Conservation (phyloP, 2,329 filamentous ascomycete genomes). For the Piedraia hortae region DNA sequence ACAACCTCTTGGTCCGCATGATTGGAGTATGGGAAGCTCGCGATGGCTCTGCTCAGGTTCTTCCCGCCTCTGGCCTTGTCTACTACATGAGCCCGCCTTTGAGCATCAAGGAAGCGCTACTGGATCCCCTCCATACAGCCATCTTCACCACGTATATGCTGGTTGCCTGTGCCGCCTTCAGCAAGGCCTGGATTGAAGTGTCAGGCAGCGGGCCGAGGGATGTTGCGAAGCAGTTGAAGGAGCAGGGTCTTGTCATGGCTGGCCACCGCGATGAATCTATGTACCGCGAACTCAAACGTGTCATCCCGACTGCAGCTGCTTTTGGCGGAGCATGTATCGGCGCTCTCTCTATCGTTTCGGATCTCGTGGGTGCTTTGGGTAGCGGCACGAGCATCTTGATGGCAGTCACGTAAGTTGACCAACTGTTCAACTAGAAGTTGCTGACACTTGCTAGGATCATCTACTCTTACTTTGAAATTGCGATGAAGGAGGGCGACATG, state of each 20-base stretch:
- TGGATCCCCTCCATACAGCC: slow-evolving; percentile 88
- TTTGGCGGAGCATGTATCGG: slow-evolving; percentile 98
- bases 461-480: slow-evolving; percentile 70
- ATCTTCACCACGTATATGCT: slow-evolving; percentile 97
- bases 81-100: slow-evolving; percentile 99
- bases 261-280: slow-evolving; percentile 98
- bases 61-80: slow-evolving; percentile 72
- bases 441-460: slow-evolving; percentile 1
- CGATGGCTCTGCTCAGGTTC: slow-evolving; percentile 86
- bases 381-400: slow-evolving; percentile 93
- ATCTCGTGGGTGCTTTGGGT: slow-evolving; percentile 83
- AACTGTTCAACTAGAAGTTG: background rate
- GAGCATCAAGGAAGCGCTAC: slow-evolving; percentile 87
- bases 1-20: slow-evolving; percentile 92
- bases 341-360: slow-evolving; percentile 79
- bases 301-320: slow-evolving; percentile 91
- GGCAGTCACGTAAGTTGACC: slow-evolving; percentile 67
- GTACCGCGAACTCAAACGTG: slow-evolving; percentile 99
- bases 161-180: slow-evolving; percentile 89
- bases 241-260: slow-evolving; percentile 97
- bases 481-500: slow-evolving; percentile 92
- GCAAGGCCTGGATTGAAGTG: slow-evolving; percentile 99
- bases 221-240: slow-evolving; percentile 98
- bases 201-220: slow-evolving; percentile 92
- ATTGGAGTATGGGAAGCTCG: slow-evolving; percentile 96